These are phyloP conservation scores for Neolentinus lepideus DNA, from an alignment of 1,284 basidiomycete species.

Conservation along the genomic window DNA sequence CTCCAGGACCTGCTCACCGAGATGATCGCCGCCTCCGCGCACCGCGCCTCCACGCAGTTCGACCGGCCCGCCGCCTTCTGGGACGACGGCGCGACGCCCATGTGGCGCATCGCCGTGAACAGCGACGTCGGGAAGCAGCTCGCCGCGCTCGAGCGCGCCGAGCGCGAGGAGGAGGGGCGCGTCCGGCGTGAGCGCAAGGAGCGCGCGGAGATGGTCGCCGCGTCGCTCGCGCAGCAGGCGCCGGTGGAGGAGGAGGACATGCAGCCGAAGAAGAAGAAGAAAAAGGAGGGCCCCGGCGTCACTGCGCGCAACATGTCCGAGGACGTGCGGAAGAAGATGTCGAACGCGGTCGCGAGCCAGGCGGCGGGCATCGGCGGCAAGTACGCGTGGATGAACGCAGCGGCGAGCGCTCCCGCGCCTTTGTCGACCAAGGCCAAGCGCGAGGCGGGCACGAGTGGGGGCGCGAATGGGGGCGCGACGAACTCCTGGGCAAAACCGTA, in stretches of 20 bases:
- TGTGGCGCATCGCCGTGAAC: conserved; percentile 73
- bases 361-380: conserved; percentile 75
- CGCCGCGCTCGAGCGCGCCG: conserved; percentile 62
- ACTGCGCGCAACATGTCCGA: conserved; percentile 83
- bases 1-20: conserved; percentile 63
- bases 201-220: conserved; percentile 57
- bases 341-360: conserved; percentile 81
- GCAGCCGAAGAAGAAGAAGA: conserved; percentile 71
- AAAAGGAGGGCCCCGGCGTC: conserved; percentile 77
- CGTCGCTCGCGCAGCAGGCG: conserved; percentile 47
- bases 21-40: conserved; percentile 66
- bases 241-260: conserved; percentile 38
- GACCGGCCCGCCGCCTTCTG: conserved; percentile 61
- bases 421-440: conserved; percentile 41
- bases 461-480: conserved; percentile 27
- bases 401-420: conserved; percentile 34
- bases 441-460: conserved; percentile 20
- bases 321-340: conserved; percentile 84
- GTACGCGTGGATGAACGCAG: conserved; percentile 81
- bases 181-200: conserved; percentile 70
- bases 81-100: conserved; percentile 49
- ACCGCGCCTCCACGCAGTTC: conserved; percentile 65
- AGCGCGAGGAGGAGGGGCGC: conserved; percentile 75
- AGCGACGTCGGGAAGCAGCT: conserved; percentile 73
- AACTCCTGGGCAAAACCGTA: conserved; percentile 63